Evolutionary conservation across 2,329 filamentous ascomycete genomes (phyloP), one percentile per base, ranked within the genome.

Genomic region (Fusarium albidum): DNA sequence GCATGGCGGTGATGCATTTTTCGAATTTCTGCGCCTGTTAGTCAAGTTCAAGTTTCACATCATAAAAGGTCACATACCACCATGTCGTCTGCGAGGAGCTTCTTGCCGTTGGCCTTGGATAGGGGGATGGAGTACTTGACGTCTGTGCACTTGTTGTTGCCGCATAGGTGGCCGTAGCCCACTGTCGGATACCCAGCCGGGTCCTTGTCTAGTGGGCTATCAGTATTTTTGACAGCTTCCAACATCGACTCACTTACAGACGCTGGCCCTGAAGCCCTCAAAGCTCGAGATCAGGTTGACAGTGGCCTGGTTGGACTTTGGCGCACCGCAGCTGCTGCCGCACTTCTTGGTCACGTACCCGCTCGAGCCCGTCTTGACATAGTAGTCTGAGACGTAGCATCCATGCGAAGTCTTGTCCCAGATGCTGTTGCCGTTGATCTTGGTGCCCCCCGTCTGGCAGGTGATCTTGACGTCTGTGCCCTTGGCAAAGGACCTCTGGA

Each of bases 91-190:
- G 39, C 54, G 4, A 82, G 69, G 2, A 81, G 68, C 37, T 69
- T 67, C 37, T 73, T 70, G 17, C 75, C 80, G 18, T 75, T 70
- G 2, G 65, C 64, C 25, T 73, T 58, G 4, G 73, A 76, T 13
- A 82, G 66, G 0, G 80, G 80, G 54, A 81, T 77, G 1, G 68
- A 52, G 63, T 79, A 81, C 9, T 68, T 64, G 25, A 82, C 73
- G 28, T 82, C 79, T 2, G 71, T 61, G 66, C 79, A 82, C 11
- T 62, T 68, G 8, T 66, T 55, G 9, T 73, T 69, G 28, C 64
- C 52, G 68, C 79, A 82, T 9, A 79, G 69, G 60, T 82, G 80
- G 13, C 80, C 80, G 55, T 81, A 81, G 4, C 79, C 80, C 0
- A 82, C 75, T 5, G 78, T 82, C 0, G 78, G 77, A 21, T 77